phyloP scores from a whole-genome alignment of 371 early-diverging fungal genomes.

The Mucor plumbeus region DNA sequence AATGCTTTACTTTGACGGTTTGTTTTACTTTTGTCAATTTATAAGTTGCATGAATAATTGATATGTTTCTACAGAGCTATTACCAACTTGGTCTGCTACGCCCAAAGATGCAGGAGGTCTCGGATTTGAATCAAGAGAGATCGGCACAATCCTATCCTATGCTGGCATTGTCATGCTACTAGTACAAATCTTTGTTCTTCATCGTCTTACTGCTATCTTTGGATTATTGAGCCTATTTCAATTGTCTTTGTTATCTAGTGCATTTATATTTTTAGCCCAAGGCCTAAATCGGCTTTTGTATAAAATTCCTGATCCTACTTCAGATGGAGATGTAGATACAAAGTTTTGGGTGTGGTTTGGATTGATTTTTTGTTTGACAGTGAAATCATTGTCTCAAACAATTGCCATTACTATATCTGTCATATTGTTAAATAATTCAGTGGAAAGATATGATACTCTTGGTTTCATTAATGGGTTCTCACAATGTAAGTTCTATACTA shows the following conservation, averaged over 20 bases:
- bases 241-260: constrained; percentile 38
- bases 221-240: constrained; percentile 59
- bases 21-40: background rate
- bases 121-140: constrained; percentile 54
- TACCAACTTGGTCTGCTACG: constrained; percentile 64
- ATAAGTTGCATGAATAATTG: constrained; percentile 1
- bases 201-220: constrained; percentile 46
- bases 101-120: constrained; percentile 62
- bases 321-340: constrained; percentile 29
- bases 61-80: constrained; percentile 47
- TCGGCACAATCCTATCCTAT: constrained; percentile 63
- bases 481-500: constrained; percentile 36
- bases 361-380: constrained; percentile 25
- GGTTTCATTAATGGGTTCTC: constrained; percentile 50
- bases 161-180: constrained; percentile 58
- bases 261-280: constrained; percentile 49
- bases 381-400: constrained; percentile 43
- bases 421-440: constrained; percentile 40
- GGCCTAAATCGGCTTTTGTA: constrained; percentile 39
- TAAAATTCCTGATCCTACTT: constrained; percentile 30
- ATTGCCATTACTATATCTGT: constrained; percentile 37
- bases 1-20: constrained; percentile 48
- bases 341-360: constrained; percentile 55
- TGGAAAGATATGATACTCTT: constrained; percentile 30
- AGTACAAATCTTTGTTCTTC: constrained; percentile 65